Percentiles rank a stretch among this genome's conserved stretches.
Conservation (phyloP, 305 asterid genomes). For the Fraxinus dipetala region DNA sequence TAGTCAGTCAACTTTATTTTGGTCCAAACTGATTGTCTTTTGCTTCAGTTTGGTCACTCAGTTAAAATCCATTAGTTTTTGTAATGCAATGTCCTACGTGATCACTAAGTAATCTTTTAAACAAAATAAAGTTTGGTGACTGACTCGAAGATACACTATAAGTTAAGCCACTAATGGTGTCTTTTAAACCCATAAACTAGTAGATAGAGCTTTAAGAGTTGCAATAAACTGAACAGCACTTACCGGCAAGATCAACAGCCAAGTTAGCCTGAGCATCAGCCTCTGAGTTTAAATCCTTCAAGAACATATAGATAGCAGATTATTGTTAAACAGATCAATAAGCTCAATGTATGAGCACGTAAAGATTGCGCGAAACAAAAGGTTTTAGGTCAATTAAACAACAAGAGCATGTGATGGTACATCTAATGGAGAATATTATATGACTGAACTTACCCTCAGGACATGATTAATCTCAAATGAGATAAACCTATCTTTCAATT, state of each 20-base stretch:
- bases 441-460: constrained; percentile 56
- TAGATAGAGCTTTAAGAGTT: background rate
- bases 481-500: constrained; percentile 70
- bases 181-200: background rate
- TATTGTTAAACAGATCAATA: constrained; percentile 10
- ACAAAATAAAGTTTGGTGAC: background rate
- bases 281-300: constrained; percentile 79
- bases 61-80: background rate
- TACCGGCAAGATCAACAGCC: constrained; percentile 89
- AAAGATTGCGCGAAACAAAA: background rate
- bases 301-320: constrained; percentile 11
- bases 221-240: constrained; percentile 15
- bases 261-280: constrained; percentile 96
- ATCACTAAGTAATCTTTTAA: background rate
- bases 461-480: constrained; percentile 80
- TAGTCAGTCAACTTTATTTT: background rate
- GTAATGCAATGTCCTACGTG: background rate
- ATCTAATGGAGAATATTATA: background rate
- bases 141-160: background rate
- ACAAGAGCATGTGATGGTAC: background rate
- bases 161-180: background rate
- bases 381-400: background rate
- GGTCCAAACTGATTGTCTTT: background rate
- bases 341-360: background rate
- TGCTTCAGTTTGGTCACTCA: background rate